phyloP scores from a whole-genome alignment of 2,329 filamentous ascomycete genomes.

The Pyrenophora tritici-repentis region DNA sequence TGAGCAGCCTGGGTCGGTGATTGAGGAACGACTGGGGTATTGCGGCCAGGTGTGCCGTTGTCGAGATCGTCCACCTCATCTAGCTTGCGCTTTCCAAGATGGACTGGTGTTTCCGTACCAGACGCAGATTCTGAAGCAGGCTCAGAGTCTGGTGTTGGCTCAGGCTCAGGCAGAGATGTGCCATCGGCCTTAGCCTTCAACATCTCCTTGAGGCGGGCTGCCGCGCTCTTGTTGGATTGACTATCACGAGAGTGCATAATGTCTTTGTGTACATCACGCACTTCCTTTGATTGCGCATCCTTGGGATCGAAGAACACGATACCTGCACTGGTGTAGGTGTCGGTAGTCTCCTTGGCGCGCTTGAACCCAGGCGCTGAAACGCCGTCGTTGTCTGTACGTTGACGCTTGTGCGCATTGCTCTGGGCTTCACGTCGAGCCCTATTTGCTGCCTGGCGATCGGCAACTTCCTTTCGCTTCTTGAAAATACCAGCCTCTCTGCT shows the following conservation, averaged over 20 bases:
- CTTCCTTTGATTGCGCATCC: slow-evolving; percentile 45
- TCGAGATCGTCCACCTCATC: slow-evolving; percentile 68
- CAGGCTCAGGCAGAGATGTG: slow-evolving; percentile 31
- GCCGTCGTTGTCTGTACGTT: slow-evolving; percentile 39
- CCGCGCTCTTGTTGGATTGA: slow-evolving; percentile 89
- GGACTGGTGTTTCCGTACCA: slow-evolving; percentile 52
- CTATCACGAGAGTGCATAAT: slow-evolving; percentile 79
- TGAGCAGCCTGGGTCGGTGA: slow-evolving; percentile 53
- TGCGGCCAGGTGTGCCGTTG: slow-evolving; percentile 63
- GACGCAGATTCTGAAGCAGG: slow-evolving; percentile 27
- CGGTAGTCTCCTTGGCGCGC: slow-evolving; percentile 43
- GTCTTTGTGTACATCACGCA: slow-evolving; percentile 73
- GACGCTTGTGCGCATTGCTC: slow-evolving; percentile 38
- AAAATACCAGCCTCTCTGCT: slow-evolving; percentile 96
- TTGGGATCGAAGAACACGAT: slow-evolving; percentile 45
- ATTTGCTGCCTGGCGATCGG: slow-evolving; percentile 80
- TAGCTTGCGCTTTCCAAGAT: slow-evolving; percentile 77
- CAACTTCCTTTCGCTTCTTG: slow-evolving; percentile 79
- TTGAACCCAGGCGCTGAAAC: slow-evolving; percentile 34
- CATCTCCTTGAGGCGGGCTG: slow-evolving; percentile 76
- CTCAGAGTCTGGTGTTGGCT: slow-evolving; percentile 18
- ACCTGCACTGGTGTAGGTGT: slow-evolving; percentile 42
- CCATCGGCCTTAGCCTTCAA: slow-evolving; percentile 60
- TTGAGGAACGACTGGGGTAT: slow-evolving; percentile 57
- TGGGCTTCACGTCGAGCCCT: slow-evolving; percentile 59